Evolutionary conservation across 225 moss, liverwort and hornwort species (phyloP).

Genomic region (Bryum argenteum): DNA sequence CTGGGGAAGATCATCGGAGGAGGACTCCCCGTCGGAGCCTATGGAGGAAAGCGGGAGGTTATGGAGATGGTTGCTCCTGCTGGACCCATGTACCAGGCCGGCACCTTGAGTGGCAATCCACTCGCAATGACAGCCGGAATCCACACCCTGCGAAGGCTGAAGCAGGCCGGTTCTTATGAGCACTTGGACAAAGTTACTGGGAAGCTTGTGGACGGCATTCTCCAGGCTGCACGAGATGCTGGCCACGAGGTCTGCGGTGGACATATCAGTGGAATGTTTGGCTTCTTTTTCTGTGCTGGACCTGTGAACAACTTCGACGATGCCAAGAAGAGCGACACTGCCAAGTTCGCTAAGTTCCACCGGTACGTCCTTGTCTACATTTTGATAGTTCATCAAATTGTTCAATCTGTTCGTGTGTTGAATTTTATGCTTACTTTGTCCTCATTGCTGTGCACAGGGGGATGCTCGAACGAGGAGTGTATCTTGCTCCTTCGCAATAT

Average conservation of each 20-base stretch:
- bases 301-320: slow-evolving; percentile 85
- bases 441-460: slow-evolving; percentile 46
- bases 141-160: slow-evolving; percentile 81
- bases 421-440: slow-evolving; percentile 11
- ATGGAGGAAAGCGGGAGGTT: slow-evolving; percentile 86
- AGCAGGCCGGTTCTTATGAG: slow-evolving; percentile 79
- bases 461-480: slow-evolving; percentile 95
- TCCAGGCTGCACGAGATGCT: slow-evolving; percentile 73
- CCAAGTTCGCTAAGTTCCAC: slow-evolving; percentile 87
- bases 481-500: slow-evolving; percentile 94
- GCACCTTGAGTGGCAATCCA: slow-evolving; percentile 96
- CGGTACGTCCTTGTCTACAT: slow-evolving; percentile 32
- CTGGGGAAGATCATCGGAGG: slow-evolving; percentile 96
- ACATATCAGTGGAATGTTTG: slow-evolving; percentile 96
- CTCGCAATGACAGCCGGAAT: slow-evolving; percentile 99
- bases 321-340: slow-evolving; percentile 93
- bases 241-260: slow-evolving; percentile 86
- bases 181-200: slow-evolving; percentile 76
- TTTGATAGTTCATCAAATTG: neutral
- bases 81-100: slow-evolving; percentile 98
- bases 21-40: slow-evolving; percentile 95
- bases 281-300: slow-evolving; percentile 89
- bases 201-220: slow-evolving; percentile 77
- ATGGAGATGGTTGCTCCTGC: slow-evolving; percentile 99
- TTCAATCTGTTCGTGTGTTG: neutral